Evolutionary conservation across 2,329 filamentous ascomycete genomes (phyloP).

Genomic region (Stagonosporopsis rhizophila): DNA sequence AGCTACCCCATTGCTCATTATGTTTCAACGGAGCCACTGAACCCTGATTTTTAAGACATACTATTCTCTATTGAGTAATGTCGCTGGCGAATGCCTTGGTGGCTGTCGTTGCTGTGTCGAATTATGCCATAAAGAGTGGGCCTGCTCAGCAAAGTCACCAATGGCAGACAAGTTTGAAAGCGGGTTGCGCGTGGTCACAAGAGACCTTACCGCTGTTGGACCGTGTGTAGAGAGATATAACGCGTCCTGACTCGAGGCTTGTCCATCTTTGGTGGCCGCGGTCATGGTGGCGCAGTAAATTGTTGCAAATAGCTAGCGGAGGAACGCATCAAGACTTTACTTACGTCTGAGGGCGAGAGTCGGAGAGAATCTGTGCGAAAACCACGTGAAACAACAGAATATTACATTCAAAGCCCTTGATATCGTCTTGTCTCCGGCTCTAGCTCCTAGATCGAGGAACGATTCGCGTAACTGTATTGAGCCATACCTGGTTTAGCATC

Average conservation of each 20-base stretch:
- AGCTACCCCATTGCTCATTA: background rate
- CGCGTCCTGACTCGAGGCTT: background rate
- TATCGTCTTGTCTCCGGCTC: background rate
- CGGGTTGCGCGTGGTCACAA: background rate
- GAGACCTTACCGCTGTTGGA: background rate
- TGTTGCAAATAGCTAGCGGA: background rate
- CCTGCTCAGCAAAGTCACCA: background rate
- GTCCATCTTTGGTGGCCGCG: background rate
- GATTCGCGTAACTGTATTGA: background rate
- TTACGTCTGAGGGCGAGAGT: background rate
- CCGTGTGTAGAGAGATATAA: background rate
- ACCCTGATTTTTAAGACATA: background rate
- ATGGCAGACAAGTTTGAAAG: background rate
- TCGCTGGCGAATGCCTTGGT: background rate
- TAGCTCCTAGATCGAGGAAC: background rate
- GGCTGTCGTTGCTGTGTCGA: background rate
- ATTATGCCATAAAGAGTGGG: background rate
- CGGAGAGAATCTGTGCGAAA: background rate
- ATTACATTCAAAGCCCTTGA: background rate
- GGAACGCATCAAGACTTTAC: too few relatives aligned
- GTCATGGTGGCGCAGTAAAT: background rate
- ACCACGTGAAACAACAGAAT: background rate
- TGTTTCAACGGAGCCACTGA: background rate
- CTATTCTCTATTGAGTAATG: background rate
- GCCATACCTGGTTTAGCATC: background rate